Percentiles rank a stretch among this genome's conserved stretches.
Evolutionary conservation across 257 asterid species (phyloP).

Genomic region (Solanum commersonii): DNA sequence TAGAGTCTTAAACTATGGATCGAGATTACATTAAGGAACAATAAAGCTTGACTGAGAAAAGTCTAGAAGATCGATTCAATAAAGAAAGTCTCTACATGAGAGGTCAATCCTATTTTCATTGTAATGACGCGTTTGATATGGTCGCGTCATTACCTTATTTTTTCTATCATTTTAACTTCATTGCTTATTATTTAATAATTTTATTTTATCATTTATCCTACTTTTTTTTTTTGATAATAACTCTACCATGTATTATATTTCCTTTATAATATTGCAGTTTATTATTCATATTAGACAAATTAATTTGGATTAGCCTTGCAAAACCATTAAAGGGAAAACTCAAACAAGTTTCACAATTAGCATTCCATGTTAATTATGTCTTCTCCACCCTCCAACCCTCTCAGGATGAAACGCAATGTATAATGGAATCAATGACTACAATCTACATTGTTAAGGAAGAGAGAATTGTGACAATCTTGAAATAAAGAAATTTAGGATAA

Average conservation of each 20-base stretch:
- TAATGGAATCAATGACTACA: too few relatives aligned
- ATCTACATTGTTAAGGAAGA: too few relatives aligned
- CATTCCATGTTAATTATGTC: background rate
- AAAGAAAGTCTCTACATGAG: background rate
- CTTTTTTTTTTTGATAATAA: too few relatives aligned
- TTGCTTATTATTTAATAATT: background rate
- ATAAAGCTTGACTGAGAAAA: background rate
- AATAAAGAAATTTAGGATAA: too few relatives aligned
- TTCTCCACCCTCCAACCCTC: too few relatives aligned
- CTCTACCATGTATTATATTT: background rate
- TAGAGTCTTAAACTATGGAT: background rate
- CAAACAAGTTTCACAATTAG: background rate
- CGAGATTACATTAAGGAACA: background rate
- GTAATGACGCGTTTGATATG: background rate
- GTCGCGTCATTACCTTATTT: background rate
- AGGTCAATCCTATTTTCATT: too few relatives aligned
- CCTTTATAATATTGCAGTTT: background rate
- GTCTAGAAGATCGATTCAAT: background rate
- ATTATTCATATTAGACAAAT: background rate
- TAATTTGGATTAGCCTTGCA: background rate
- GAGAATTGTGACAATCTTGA: too few relatives aligned
- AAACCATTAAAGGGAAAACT: background rate
- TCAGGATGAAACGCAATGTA: too few relatives aligned
- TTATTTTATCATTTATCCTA: too few relatives aligned
- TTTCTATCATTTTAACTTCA: too few relatives aligned